Evolutionary conservation across 495 filamentous ascomycete species (phyloP).

Genomic region (Penicillium fimorum): DNA sequence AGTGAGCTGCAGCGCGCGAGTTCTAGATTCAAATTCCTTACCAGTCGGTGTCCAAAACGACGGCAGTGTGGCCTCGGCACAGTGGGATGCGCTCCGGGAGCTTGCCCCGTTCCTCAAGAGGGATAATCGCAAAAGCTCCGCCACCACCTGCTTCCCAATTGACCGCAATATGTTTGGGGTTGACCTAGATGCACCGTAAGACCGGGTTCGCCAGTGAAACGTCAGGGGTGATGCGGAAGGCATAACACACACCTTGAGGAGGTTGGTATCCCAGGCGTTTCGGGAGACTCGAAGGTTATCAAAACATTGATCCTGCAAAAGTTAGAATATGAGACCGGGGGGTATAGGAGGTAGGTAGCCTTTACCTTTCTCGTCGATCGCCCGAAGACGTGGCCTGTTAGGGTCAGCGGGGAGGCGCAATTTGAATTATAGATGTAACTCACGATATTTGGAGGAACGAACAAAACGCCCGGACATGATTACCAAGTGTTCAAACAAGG

Average conservation of each 20-base stretch:
- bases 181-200: constrained; percentile 60
- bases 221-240: constrained; percentile 30
- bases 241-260: constrained; percentile 76
- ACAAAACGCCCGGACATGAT: constrained; percentile 96
- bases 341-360: neutral
- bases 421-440: constrained; percentile 38
- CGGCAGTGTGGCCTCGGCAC: constrained; percentile 92
- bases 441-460: constrained; percentile 97
- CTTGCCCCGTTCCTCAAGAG: constrained; percentile 81
- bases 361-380: constrained; percentile 85
- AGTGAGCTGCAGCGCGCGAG: constrained; percentile 20
- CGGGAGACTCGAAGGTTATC: constrained; percentile 92
- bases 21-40: constrained; percentile 42
- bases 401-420: constrained; percentile 28
- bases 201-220: constrained; percentile 15
- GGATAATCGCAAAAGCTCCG: constrained; percentile 95
- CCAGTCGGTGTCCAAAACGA: constrained; percentile 98
- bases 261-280: constrained; percentile 99
- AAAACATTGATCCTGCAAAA: constrained; percentile 77
- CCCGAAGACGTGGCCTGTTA: constrained; percentile 92
- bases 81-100: constrained; percentile 90
- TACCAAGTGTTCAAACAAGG: constrained; percentile 15
- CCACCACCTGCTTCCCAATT: constrained; percentile 98
- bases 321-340: constrained; percentile 13
- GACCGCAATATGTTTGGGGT: constrained; percentile 92